phyloP scores from a whole-genome alignment of 345 rosid genomes.

The Physaria fendleri region DNA sequence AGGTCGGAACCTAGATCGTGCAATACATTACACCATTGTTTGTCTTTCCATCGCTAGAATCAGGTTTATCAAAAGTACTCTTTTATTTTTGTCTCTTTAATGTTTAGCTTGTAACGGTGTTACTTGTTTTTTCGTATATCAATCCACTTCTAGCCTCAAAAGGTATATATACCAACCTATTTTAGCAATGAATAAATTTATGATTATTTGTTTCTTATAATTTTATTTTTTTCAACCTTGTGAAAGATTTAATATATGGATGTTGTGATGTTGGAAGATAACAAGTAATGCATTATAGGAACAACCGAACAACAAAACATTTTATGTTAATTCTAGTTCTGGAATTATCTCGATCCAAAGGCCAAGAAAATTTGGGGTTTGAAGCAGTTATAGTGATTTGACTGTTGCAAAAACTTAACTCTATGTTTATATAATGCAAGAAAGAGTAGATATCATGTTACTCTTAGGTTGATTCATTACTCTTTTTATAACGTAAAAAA shows the following conservation, averaged over 20 bases:
- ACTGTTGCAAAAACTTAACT: slow-evolving; percentile 81
- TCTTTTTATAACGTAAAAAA: background rate
- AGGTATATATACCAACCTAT: too few species aligned
- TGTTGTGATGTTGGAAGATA: slow-evolving; percentile 77
- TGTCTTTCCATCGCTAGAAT: too few species aligned
- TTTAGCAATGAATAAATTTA: too few species aligned
- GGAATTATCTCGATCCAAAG: slow-evolving; percentile 72
- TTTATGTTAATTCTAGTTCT: slow-evolving; percentile 86
- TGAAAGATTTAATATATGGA: slow-evolving; percentile 96
- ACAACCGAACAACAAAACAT: slow-evolving; percentile 69
- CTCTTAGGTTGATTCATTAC: too few species aligned
- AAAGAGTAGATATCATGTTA: slow-evolving; percentile 12
- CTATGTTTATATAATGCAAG: slow-evolving; percentile 84
- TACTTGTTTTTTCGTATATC: too few species aligned
- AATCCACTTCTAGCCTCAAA: too few species aligned
- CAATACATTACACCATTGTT: too few species aligned
- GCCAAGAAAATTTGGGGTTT: slow-evolving; percentile 61
- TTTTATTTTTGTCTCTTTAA: too few species aligned
- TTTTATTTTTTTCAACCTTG: slow-evolving; percentile 98
- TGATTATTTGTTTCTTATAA: too few species aligned
- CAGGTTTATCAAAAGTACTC: too few species aligned
- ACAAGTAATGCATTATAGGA: slow-evolving; percentile 74
- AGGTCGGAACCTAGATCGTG: too few species aligned
- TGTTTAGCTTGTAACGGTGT: too few species aligned
- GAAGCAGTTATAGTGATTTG: slow-evolving; percentile 89